Evolutionary conservation across 345 rosid genomes (phyloP).

Genomic region (Eucalyptus cladocalyx): DNA sequence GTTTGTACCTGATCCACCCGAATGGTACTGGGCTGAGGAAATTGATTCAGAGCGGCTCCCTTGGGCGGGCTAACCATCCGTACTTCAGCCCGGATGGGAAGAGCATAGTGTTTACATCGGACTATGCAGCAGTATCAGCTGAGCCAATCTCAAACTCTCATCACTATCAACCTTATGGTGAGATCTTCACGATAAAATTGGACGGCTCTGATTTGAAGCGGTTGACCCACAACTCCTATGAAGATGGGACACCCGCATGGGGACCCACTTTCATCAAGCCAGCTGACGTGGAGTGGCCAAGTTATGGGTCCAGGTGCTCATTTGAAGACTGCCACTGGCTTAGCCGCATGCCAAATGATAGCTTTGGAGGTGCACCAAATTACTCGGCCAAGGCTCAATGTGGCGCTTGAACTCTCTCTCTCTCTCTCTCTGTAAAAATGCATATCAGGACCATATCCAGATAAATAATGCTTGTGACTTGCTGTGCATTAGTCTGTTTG

Average conservation of each 20-base stretch:
- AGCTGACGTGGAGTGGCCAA: constrained; percentile 26
- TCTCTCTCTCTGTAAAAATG: not conserved
- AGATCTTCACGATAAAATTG: constrained; percentile 54
- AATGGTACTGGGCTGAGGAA: constrained; percentile 66
- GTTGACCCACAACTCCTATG: constrained; percentile 66
- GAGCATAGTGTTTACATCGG: constrained; percentile 58
- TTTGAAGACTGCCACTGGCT: constrained; percentile 87
- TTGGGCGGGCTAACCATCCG: constrained; percentile 76
- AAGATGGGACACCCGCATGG: constrained; percentile 90
- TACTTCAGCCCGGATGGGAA: constrained; percentile 72
- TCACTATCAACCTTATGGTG: constrained; percentile 86
- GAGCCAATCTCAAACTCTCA: constrained; percentile 87
- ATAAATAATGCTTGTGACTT: not conserved
- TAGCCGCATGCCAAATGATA: constrained; percentile 18
- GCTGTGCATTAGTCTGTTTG: not conserved
- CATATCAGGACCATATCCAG: not conserved
- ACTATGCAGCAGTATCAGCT: constrained; percentile 69
- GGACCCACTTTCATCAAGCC: constrained; percentile 42
- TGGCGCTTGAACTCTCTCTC: not conserved
- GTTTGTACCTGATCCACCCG: constrained; percentile 63
- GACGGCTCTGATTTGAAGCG: constrained; percentile 75
- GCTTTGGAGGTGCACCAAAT: not conserved
- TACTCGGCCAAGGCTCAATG: constrained; percentile 1
- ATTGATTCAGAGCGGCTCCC: constrained; percentile 53
- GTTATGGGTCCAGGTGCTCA: constrained; percentile 17